Evolutionary conservation across 2,329 filamentous ascomycete genomes (phyloP), one percentile per base, ranked within the genome.

Genomic region (Ophiostoma australiae): DNA sequence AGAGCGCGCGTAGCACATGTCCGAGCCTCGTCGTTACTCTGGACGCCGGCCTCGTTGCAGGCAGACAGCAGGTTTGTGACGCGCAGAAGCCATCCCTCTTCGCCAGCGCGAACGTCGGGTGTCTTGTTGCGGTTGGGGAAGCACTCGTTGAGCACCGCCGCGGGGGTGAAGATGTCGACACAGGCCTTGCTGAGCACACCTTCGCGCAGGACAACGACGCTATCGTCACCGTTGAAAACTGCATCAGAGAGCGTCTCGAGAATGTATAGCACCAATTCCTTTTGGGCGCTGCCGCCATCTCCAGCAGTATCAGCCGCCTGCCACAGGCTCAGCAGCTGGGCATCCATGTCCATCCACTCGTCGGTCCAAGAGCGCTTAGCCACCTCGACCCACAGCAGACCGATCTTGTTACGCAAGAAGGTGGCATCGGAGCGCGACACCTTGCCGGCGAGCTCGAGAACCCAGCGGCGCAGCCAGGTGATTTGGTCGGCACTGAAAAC

Each of bases 261-360:
- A 65, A 98, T 87, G 72, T 90, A 91, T 44, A 99, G 85, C 41
- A 97, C 94, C 70, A 98, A 87, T 78, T 95, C 91, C 80, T 96
- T 95, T 78, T 90, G 87, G 8, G 86, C 86, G 41, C 85, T 80
- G 35, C 86, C 86, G 74, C 87, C 85, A 11, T 41, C 39, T 23
- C 48, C 86, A 31, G 23, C 27, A 11, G 17, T 20, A 17, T 87
- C 85, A 20, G 84, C 84, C 20, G 85, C 79, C 78, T 93, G 90
- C 95, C 95, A 99, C 27, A 98, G 84, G 76, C 89, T 86, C 65
- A 94, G 87, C 70, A 99, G 85, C 77, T 91, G 85, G 74, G 89
- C 82, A 79, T 99, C 96, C 94, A 99, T 97, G 77, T 96, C 89
- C 83, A 91, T 89, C 95, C 96, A 99, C 73, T 95, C 91, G 41